Evolutionary conservation across 2,329 filamentous ascomycete genomes (phyloP), one percentile per base, ranked within the genome.

Genomic region (Penicillium sp.): DNA sequence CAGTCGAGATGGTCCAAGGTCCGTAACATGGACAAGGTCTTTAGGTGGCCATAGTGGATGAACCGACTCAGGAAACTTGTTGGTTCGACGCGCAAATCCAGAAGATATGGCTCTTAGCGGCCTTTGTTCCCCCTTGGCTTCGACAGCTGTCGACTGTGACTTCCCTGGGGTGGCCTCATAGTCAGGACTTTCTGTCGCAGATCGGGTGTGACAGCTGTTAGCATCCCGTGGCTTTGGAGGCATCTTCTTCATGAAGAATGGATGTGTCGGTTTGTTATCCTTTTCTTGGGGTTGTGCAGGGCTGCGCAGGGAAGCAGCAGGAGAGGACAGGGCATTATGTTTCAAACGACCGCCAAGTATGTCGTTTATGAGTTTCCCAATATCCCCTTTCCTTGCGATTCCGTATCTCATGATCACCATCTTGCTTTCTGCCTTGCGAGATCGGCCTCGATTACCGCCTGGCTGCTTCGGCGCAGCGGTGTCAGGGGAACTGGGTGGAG

Each of bases 181-280:
- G 17, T 50, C 31, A 22, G 25, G 15, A 10, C 10, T 12, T 14
- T 49, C 31, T 12, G 39, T 8, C 12, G 34, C 22, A 3, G 57
- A 56, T 45, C 49, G 37, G 10, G 34, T 17, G 11, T 54, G 28
- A 48, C 41, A 17, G 6, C 31, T 12, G 4, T 4, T 45, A 11
- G 53, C 43, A 14, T 28, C 8, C 5, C 66, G 62, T 0, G 58
- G 5, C 22, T 68, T 70, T 31, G 61, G 71, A 8, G 75, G 72
- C 6, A 79, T 22, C 65, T 87, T 90, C 5, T 83, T 85, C 15
- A 82, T 70, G 69, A 92, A 92, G 70, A 92, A 90, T 0, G 90
- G 89, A 74, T 92, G 88, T 0, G 85, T 83, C 1, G 79, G 66
- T 67, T 84, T 87, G 31, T 45, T 38, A 12, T 20, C 6, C 73